Conservation (phyloP, 805 yeast genomes). For the Kodamaea hsintzibuensis region DNA sequence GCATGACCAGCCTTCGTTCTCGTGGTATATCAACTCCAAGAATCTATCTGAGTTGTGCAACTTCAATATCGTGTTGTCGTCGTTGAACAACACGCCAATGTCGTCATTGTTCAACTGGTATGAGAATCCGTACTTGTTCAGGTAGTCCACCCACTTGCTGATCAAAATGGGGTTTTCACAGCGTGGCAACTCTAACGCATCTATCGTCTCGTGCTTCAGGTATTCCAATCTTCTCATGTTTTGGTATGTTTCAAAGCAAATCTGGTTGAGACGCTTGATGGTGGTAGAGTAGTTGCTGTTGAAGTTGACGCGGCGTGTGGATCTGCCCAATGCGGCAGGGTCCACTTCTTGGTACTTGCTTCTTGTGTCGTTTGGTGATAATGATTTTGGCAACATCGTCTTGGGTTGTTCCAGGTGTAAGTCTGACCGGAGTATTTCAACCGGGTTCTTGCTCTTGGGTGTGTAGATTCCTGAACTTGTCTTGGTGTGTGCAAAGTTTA, state of each 20-base stretch:
- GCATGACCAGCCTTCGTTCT: constrained; percentile 48
- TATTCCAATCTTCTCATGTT: constrained; percentile 45
- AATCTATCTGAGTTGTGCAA: constrained; percentile 62
- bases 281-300: constrained; percentile 39
- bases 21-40: constrained; percentile 55
- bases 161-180: constrained; percentile 67
- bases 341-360: constrained; percentile 79
- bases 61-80: constrained; percentile 78
- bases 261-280: constrained; percentile 38
- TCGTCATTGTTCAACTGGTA: constrained; percentile 89
- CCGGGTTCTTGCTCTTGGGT: constrained; percentile 58
- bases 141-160: constrained; percentile 97
- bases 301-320: constrained; percentile 39
- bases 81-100: constrained; percentile 87
- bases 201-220: constrained; percentile 33
- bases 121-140: constrained; percentile 93
- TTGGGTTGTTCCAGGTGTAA: constrained; percentile 67
- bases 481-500: constrained; percentile 68
- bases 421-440: constrained; percentile 68
- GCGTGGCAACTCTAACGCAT: constrained; percentile 38
- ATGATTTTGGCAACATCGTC: constrained; percentile 78
- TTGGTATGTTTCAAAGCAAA: constrained; percentile 37
- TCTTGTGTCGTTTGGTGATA: constrained; percentile 91
- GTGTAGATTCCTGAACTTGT: constrained; percentile 61
- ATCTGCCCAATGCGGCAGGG: constrained; percentile 32